Conservation (phyloP, 2,329 filamentous ascomycete genomes). For the Calonectria pteridis region DNA sequence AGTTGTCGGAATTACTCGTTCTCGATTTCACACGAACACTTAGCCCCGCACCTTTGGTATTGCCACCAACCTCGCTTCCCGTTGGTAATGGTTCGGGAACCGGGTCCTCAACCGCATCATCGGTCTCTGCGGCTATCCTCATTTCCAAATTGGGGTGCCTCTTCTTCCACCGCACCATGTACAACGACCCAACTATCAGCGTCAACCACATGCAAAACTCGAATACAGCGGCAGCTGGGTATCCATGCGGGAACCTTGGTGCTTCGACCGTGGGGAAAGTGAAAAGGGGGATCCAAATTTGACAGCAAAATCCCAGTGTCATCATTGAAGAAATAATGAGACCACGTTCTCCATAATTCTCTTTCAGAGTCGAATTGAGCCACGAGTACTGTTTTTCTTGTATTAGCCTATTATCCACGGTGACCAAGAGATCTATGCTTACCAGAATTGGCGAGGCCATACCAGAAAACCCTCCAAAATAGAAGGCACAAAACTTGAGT, state of each 20-base stretch:
- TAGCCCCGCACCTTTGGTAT: background rate
- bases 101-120: background rate
- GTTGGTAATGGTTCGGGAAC: background rate
- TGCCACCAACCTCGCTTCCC: background rate
- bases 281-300: slow-evolving; percentile 47
- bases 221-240: slow-evolving; percentile 42
- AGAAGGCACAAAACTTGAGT: slow-evolving; percentile 48
- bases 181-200: slow-evolving; percentile 44
- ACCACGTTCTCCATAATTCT: slow-evolving; percentile 49
- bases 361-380: slow-evolving; percentile 48
- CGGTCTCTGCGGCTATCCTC: slow-evolving; percentile 14
- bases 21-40: background rate
- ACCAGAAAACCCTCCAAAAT: slow-evolving; percentile 47
- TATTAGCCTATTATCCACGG: background rate
- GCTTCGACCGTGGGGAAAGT: slow-evolving; percentile 46
- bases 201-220: slow-evolving; percentile 44
- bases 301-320: slow-evolving; percentile 49
- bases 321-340: slow-evolving; percentile 51
- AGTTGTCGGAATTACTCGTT: slow-evolving; percentile 6
- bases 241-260: slow-evolving; percentile 43
- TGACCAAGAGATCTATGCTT: background rate
- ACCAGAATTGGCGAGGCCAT: slow-evolving; percentile 46
- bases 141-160: slow-evolving; percentile 37
- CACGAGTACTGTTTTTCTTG: slow-evolving; percentile 43
- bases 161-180: slow-evolving; percentile 44